These are phyloP conservation scores for bread wheat (Triticum aestivum) DNA, from an alignment of 176 grass and related monocot genomes.

Conservation along the genomic window DNA sequence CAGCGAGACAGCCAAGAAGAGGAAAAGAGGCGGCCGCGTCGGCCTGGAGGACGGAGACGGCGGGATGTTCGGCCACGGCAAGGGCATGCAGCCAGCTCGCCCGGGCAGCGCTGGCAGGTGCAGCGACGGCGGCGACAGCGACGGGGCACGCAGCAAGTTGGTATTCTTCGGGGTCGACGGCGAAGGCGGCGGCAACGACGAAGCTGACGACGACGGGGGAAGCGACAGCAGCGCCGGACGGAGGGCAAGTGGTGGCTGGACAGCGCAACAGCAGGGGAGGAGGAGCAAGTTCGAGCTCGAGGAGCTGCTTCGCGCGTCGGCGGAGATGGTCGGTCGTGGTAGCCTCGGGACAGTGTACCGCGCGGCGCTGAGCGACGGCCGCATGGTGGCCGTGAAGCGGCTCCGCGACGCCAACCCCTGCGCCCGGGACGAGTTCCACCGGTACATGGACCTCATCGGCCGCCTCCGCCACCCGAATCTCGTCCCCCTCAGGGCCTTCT, in stretches of 20 bases:
- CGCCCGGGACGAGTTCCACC: constrained; percentile 69
- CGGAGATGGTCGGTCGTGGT: constrained; percentile 82
- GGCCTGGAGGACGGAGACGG: constrained; percentile 33
- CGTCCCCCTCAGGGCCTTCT: constrained; percentile 70
- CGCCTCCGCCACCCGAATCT: constrained; percentile 72
- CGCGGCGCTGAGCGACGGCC: constrained; percentile 68
- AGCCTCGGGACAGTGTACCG: constrained; percentile 83
- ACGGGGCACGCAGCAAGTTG: constrained; percentile 75
- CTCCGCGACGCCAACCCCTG: constrained; percentile 72
- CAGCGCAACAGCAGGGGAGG: constrained; percentile 24
- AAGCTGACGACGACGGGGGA: constrained; percentile 13
- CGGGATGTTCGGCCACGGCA: constrained; percentile 38
- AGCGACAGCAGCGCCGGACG: constrained; percentile 28
- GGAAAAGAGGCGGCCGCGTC: constrained; percentile 32
- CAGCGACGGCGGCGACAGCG: constrained; percentile 71
- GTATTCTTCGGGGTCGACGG: constrained; percentile 69
- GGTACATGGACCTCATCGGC: constrained; percentile 91
- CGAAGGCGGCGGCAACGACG: neutral
- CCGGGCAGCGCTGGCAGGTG: constrained; percentile 43
- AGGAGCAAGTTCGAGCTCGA: constrained; percentile 70
- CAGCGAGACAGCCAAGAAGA: constrained; percentile 30
- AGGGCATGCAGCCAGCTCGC: constrained; percentile 35
- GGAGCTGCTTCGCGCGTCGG: constrained; percentile 82
- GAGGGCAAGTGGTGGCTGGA: constrained; percentile 2
- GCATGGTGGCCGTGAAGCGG: constrained; percentile 81